Evolutionary conservation across 2,329 filamentous ascomycete genomes (phyloP).

Genomic region (Xylaria sp.): DNA sequence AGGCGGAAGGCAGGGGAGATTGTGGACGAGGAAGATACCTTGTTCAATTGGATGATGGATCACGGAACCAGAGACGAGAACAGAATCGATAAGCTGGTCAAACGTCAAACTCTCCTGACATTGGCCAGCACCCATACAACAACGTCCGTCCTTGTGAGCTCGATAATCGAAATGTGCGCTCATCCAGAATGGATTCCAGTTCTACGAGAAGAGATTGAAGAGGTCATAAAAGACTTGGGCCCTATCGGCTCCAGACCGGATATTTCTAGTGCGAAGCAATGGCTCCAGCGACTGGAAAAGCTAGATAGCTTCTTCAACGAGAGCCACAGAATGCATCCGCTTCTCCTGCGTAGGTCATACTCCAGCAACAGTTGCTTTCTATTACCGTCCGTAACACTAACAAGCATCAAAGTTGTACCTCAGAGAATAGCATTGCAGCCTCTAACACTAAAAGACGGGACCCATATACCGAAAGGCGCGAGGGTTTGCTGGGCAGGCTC

Average conservation of each 20-base stretch:
- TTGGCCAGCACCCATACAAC: constrained; percentile 30
- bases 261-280: constrained; percentile 12
- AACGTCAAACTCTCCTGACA: constrained; percentile 22
- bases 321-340: constrained; percentile 26
- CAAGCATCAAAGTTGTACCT: constrained; percentile 17
- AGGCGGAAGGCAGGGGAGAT: constrained; percentile 8
- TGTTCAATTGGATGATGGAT: constrained; percentile 38
- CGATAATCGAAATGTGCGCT: constrained; percentile 36
- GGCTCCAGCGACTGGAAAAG: constrained; percentile 29
- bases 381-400: not conserved
- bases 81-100: constrained; percentile 5
- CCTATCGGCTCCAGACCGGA: constrained; percentile 6
- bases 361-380: not conserved
- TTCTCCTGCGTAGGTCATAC: constrained; percentile 26
- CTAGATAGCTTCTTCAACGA: constrained; percentile 36
- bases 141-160: constrained; percentile 6
- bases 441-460: constrained; percentile 29
- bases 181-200: constrained; percentile 35
- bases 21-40: constrained; percentile 29
- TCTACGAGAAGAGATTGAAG: constrained; percentile 33
- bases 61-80: constrained; percentile 26
- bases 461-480: constrained; percentile 26
- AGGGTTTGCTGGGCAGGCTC: constrained; percentile 16
- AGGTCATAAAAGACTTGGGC: constrained; percentile 18
- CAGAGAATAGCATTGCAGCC: constrained; percentile 21